Conservation (phyloP, 441 rosid species). For the Jatropha podagrica region DNA sequence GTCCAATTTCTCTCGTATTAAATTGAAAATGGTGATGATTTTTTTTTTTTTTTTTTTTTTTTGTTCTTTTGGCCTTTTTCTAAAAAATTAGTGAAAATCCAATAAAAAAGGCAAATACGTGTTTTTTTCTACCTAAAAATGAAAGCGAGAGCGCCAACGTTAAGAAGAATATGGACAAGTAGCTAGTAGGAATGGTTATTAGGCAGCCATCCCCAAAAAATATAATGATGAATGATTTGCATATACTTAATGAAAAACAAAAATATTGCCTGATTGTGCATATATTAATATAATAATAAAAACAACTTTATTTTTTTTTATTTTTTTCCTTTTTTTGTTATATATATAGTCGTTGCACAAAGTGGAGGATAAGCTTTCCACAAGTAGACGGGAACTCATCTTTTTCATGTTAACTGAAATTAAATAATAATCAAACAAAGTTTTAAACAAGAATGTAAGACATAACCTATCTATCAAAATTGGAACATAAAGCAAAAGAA, state of each 20-base stretch:
- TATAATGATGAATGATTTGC: too few relatives aligned
- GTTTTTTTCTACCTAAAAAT: background rate
- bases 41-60: too few relatives aligned
- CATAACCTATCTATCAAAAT: constrained; percentile 15
- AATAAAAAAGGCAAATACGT: too few relatives aligned
- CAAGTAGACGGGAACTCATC: background rate
- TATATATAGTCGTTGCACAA: background rate
- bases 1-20: too few relatives aligned
- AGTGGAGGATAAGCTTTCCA: background rate
- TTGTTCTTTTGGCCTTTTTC: too few relatives aligned
- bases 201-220: background rate
- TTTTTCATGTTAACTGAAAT: background rate
- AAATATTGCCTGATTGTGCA: background rate
- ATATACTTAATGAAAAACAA: background rate
- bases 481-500: background rate
- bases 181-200: background rate
- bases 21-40: too few relatives aligned
- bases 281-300: background rate
- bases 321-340: too few relatives aligned
- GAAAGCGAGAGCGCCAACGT: background rate
- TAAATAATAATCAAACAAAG: background rate
- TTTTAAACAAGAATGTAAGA: background rate
- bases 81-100: too few relatives aligned
- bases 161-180: background rate
- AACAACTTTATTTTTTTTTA: background rate